Evolutionary conservation across 2,329 filamentous ascomycete genomes (phyloP), one percentile per base, ranked within the genome.

Genomic region (Colletotrichum sp.): DNA sequence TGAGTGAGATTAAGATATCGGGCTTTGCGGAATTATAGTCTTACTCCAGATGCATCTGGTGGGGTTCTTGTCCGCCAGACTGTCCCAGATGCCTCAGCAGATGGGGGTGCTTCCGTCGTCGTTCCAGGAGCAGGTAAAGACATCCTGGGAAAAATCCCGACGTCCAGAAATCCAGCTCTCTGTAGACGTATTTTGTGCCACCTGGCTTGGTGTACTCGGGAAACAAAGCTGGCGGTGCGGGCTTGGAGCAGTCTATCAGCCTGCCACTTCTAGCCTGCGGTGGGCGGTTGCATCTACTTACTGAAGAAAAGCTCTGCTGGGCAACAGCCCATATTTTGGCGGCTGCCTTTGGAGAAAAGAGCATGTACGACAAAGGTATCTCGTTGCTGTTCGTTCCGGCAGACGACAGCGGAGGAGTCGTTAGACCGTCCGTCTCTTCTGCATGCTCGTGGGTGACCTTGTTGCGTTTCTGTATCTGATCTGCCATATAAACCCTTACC

Each of bases 111-210:
- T 78, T 80, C 47, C 81, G 76, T 57, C 79, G 63, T 13, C 84
- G 71, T 70, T 85, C 81, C 7, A 86, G 78, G 0, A 88, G 79
- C 1, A 83, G 78, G 68, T 87, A 86, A 3, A 88, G 74, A 5
- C 80, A 82, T 0, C 86, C 86, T 0, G 86, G 86, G 68, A 88
- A 87, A 80, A 88, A 88, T 0, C 86, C 86, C 3, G 83, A 86
- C 0, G 86, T 87, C 86, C 86, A 88, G 70, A 87, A 87, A 12
- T 84, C 80, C 1, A 82, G 78, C 33, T 82, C 79, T 15, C 84
- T 79, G 68, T 86, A 83, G 21, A 84, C 80, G 70, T 87, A 87
- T 16, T 76, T 78, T 0, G 77, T 79, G 1, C 79, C 78, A 11
- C 80, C 80, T n/a, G 83, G 82, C 31, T 82, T 77, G 12, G 82